Percentiles rank a stretch among this genome's conserved stretches.
These are phyloP conservation scores for Camelina sativa DNA, from an alignment of 345 rosid species.

Conservation along the genomic window DNA sequence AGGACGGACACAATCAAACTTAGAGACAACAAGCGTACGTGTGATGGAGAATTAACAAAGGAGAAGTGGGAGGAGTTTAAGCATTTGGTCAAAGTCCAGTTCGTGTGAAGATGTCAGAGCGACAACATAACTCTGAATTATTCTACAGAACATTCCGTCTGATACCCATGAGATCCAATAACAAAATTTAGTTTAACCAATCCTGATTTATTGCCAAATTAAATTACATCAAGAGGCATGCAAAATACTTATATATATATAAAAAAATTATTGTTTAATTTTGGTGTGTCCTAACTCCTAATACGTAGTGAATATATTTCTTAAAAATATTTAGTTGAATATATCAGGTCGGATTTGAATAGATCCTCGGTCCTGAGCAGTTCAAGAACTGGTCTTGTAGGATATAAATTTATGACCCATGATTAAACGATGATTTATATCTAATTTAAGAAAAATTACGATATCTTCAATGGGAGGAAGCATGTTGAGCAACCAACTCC, in stretches of 20 bases:
- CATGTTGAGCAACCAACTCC: no score
- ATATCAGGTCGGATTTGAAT: neutral
- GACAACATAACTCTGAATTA: constrained; percentile 24
- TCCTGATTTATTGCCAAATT: constrained; percentile 8
- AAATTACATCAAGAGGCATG: constrained; percentile 8
- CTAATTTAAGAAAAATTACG: no score
- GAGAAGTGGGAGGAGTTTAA: neutral
- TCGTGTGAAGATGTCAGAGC: constrained; percentile 43
- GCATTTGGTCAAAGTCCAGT: constrained; percentile 39
- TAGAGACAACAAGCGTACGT: constrained; percentile 16
- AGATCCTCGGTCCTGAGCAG: constrained; percentile 6
- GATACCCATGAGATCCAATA: constrained; percentile 10
- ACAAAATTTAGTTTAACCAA: neutral
- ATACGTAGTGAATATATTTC: neutral
- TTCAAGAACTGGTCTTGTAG: constrained; percentile 8
- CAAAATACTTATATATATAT: neutral
- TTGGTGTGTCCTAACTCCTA: neutral
- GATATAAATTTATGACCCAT: neutral
- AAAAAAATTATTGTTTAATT: neutral
- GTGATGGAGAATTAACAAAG: constrained; percentile 1
- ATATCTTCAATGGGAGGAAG: no score
- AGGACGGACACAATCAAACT: constrained; percentile 11
- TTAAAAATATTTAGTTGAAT: neutral
- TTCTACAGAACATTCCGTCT: constrained; percentile 37
- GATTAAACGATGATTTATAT: no score